Conservation (phyloP, 1,284 basidiomycete genomes). For the Xerocomus minutiporus region DNA sequence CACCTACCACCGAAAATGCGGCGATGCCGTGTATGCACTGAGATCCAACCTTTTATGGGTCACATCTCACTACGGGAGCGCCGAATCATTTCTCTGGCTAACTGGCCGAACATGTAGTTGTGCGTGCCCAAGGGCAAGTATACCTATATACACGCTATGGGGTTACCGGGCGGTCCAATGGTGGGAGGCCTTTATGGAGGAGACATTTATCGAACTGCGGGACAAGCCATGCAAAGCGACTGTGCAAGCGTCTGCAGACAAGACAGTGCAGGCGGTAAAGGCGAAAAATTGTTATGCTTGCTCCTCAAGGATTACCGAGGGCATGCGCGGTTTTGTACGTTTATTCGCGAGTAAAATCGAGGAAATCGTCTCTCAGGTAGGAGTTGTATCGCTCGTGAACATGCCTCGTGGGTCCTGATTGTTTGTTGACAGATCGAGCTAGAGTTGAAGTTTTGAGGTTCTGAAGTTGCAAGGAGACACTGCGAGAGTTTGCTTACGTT, state of each 20-base stretch:
- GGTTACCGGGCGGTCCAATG: neutral
- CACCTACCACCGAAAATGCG: constrained; percentile 7
- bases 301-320: constrained; percentile 5
- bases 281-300: constrained; percentile 5
- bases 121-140: too few species aligned
- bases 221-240: constrained; percentile 16
- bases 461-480: neutral
- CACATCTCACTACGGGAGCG: too few species aligned
- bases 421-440: neutral
- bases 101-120: too few species aligned
- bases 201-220: neutral
- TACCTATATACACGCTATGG: too few species aligned
- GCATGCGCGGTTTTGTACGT: neutral
- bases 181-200: constrained; percentile 21
- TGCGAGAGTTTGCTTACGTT: too few species aligned
- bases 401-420: too few species aligned
- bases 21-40: constrained; percentile 7
- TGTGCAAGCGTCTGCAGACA: neutral
- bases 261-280: constrained; percentile 8
- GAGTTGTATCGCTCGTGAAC: too few species aligned
- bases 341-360: constrained; percentile 3
- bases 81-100: too few species aligned
- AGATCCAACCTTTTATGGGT: neutral
- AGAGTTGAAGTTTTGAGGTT: neutral
- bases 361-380: neutral